Evolutionary conservation across 768 basidiomycete genomes (phyloP).

Genomic region (Termitomyces sp.): DNA sequence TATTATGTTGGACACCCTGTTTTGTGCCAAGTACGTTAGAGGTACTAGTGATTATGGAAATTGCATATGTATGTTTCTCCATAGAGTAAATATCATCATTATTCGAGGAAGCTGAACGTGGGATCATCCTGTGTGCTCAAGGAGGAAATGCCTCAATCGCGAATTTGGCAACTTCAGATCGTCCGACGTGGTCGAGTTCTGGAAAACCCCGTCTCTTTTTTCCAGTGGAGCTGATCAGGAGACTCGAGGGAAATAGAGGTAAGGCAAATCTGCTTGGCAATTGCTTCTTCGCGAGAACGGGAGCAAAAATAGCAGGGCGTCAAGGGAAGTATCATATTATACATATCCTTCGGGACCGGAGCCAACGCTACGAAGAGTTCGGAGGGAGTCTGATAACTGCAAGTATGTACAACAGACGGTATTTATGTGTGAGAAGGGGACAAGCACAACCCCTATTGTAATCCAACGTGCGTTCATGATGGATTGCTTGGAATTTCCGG

Average conservation of each 20-base stretch:
- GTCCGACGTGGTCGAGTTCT: neutral
- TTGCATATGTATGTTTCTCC: neutral
- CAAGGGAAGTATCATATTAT: neutral
- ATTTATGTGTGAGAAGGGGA: neutral
- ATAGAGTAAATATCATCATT: neutral
- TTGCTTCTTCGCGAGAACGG: neutral
- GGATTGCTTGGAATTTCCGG: too few species aligned
- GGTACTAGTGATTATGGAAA: conserved; percentile 1
- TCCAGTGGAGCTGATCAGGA: neutral
- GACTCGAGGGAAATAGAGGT: neutral
- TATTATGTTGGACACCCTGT: neutral
- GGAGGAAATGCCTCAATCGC: neutral
- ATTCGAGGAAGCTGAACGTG: neutral
- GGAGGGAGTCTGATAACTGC: neutral
- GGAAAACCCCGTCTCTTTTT: neutral
- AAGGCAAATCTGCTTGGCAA: neutral
- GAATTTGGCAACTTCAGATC: neutral
- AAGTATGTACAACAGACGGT: neutral
- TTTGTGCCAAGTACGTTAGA: neutral
- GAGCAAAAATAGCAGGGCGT: neutral
- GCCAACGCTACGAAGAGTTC: neutral
- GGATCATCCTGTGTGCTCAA: neutral
- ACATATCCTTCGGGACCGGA: conserved; percentile 2
- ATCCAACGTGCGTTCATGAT: neutral
- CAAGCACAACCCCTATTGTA: neutral